These are phyloP conservation scores for Clarireedia monteithiana DNA, from an alignment of 2,329 filamentous ascomycete genomes.

Conservation along the genomic window DNA sequence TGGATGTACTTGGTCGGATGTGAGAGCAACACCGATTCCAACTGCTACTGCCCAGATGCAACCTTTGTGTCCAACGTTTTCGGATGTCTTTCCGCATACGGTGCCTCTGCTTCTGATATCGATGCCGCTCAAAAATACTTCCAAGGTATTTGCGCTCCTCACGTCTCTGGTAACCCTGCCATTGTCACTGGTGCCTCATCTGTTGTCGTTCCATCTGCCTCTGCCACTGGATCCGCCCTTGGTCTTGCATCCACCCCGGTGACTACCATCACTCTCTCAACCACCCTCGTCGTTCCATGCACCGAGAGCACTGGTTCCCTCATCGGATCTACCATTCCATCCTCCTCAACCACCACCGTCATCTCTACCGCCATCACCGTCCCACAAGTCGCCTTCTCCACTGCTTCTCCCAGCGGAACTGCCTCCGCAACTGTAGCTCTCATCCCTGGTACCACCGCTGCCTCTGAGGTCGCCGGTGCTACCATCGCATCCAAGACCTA, in stretches of 20 bases:
- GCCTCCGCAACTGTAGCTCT: slow-evolving; percentile 26
- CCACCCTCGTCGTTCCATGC: slow-evolving; percentile 45
- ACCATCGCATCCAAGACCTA: slow-evolving; percentile 11
- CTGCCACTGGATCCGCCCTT: slow-evolving; percentile 9
- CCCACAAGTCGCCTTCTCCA: slow-evolving; percentile 43
- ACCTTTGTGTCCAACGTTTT: slow-evolving; percentile 74
- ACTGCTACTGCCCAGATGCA: slow-evolving; percentile 79
- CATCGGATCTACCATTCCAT: slow-evolving; percentile 39
- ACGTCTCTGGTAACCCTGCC: slow-evolving; percentile 70
- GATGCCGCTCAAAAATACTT: slow-evolving; percentile 71
- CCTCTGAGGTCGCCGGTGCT: slow-evolving; percentile 12
- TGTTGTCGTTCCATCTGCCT: slow-evolving; percentile 46
- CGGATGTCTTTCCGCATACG: slow-evolving; percentile 72
- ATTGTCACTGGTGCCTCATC: slow-evolving; percentile 70
- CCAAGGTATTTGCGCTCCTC: slow-evolving; percentile 79
- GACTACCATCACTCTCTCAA: slow-evolving; percentile 41
- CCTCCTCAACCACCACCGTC: slow-evolving; percentile 41
- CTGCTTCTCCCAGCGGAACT: slow-evolving; percentile 12
- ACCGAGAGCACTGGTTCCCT: slow-evolving; percentile 31
- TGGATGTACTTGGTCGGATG: slow-evolving; percentile 72
- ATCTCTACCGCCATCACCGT: slow-evolving; percentile 42
- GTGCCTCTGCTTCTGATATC: slow-evolving; percentile 56
- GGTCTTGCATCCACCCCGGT: slow-evolving; percentile 32
- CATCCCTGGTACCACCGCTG: slow-evolving; percentile 30
- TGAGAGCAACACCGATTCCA: slow-evolving; percentile 71